These are phyloP conservation scores for Datisca glomerata DNA, from an alignment of 306 rosid genomes.

Conservation along the genomic window DNA sequence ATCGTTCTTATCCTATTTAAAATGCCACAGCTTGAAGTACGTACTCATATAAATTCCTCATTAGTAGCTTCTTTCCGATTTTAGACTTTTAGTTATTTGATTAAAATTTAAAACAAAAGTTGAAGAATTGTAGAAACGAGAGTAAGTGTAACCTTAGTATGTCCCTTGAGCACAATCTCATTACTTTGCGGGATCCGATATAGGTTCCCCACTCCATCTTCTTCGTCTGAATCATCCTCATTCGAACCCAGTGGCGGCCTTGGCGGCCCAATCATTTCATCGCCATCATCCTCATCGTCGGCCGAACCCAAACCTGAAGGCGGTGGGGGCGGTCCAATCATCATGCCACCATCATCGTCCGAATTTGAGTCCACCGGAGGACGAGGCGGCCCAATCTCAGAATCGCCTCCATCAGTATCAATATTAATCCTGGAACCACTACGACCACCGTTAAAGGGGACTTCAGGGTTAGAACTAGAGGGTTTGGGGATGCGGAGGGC, in stretches of 20 bases:
- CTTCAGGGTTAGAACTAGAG: slow-evolving; percentile 21
- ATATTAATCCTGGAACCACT: background rate
- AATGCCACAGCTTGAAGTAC: too few relatives aligned
- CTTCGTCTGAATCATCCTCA: slow-evolving; percentile 25
- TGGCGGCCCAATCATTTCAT: slow-evolving; percentile 47
- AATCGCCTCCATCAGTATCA: slow-evolving; percentile 1
- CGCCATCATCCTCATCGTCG: slow-evolving; percentile 15
- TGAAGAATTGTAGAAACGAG: background rate
- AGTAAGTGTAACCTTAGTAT: slow-evolving; percentile 44
- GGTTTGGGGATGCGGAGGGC: slow-evolving; percentile 46
- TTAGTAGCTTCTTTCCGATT: too few relatives aligned
- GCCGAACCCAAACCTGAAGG: slow-evolving; percentile 3
- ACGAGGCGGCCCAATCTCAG: slow-evolving; percentile 17
- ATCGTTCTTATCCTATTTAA: background rate
- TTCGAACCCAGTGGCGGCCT: slow-evolving; percentile 29
- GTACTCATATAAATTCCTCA: too few relatives aligned
- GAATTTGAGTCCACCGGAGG: slow-evolving; percentile 3
- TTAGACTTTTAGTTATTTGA: background rate
- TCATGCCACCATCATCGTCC: slow-evolving; percentile 12
- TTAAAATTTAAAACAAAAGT: background rate
- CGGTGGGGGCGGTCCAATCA: slow-evolving; percentile 28
- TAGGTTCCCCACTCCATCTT: slow-evolving; percentile 26
- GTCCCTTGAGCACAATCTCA: slow-evolving; percentile 89
- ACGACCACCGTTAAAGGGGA: slow-evolving; percentile 7
- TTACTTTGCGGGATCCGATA: slow-evolving; percentile 77